Evolutionary conservation across 2,329 filamentous ascomycete species (phyloP), one percentile per base, ranked within the genome.

Genomic region (Helminthosporium solani): DNA sequence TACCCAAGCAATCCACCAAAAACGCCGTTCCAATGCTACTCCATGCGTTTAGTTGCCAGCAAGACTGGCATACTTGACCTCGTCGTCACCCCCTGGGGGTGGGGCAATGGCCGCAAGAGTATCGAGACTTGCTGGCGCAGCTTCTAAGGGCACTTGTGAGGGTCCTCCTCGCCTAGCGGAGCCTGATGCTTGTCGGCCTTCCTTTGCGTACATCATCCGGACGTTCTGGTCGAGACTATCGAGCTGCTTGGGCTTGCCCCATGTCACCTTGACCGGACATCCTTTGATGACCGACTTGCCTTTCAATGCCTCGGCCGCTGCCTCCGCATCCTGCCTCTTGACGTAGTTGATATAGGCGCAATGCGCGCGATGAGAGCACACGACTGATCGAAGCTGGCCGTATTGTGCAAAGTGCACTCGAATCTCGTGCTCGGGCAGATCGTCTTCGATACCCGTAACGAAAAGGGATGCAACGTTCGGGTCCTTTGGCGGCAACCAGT

Each of bases 341-440:
- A 90, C 84, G 68, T 90, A 99, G 73, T 99, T 99, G 73, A 99
- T 78, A 66, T 97, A 99, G 1, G 94, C 94, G 69, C 91, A 97
- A 66, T 97, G 94, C 14, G 92, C 92, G 75, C 95, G 90, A 73
- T 99, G 94, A 6, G 91, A 96, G 71, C 94, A 97, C 30, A 99
- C 86, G 14, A 99, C 75, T 20, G 90, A 96, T 61, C 94, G 88
- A 49, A 99, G 85, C 64, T 92, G 89, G 53, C 94, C 94, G 61
- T 91, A 90, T 15, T 82, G 81, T 50, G 89, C 84, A 75, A 99
- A 99, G 70, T 95, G 94, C 2, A 90, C 86, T 38, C 94, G 87
- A 20, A 99, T 78, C 61, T 91, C 90, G 71, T 91, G 85, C 70
- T 99, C 94, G 2, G 92, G 91, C 6, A 99, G 78, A 62, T 99